These are phyloP conservation scores for Grosmannia serpens DNA, from an alignment of 2,329 filamentous ascomycete species.

Conservation along the genomic window DNA sequence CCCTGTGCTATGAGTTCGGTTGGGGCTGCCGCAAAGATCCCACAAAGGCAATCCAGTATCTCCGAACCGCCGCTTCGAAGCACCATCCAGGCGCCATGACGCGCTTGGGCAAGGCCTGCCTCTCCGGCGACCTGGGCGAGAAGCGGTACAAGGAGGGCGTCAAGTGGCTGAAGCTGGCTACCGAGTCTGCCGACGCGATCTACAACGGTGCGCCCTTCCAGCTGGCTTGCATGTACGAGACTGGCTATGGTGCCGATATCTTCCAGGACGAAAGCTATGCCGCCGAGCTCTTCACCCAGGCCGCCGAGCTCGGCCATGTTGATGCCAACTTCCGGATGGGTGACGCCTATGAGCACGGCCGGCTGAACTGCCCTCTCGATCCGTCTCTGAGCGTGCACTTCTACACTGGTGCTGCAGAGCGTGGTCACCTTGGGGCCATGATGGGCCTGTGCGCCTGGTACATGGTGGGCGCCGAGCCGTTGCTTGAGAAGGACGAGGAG, in stretches of 20 bases:
- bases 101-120: slow-evolving; percentile 78
- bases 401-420: slow-evolving; percentile 84
- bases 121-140: slow-evolving; percentile 79
- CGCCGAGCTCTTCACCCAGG: slow-evolving; percentile 86
- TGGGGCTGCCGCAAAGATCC: slow-evolving; percentile 91
- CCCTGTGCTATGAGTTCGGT: slow-evolving; percentile 93
- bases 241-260: slow-evolving; percentile 86
- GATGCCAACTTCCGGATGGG: slow-evolving; percentile 82
- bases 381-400: slow-evolving; percentile 93
- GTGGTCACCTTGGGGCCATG: slow-evolving; percentile 78
- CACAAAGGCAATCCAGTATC: slow-evolving; percentile 86
- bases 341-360: slow-evolving; percentile 93
- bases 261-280: slow-evolving; percentile 87
- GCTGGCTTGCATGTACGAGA: slow-evolving; percentile 77
- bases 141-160: slow-evolving; percentile 83
- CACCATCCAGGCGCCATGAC: slow-evolving; percentile 93
- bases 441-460: slow-evolving; percentile 99
- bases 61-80: slow-evolving; percentile 81
- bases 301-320: slow-evolving; percentile 80
- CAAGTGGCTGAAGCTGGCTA: slow-evolving; percentile 91
- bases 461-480: slow-evolving; percentile 83
- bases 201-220: slow-evolving; percentile 93
- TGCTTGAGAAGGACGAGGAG: slow-evolving; percentile 87
- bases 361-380: slow-evolving; percentile 76
- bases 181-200: slow-evolving; percentile 79